Conservation (phyloP, 768 basidiomycete species). For the Sporobolomyces pararoseus region DNA sequence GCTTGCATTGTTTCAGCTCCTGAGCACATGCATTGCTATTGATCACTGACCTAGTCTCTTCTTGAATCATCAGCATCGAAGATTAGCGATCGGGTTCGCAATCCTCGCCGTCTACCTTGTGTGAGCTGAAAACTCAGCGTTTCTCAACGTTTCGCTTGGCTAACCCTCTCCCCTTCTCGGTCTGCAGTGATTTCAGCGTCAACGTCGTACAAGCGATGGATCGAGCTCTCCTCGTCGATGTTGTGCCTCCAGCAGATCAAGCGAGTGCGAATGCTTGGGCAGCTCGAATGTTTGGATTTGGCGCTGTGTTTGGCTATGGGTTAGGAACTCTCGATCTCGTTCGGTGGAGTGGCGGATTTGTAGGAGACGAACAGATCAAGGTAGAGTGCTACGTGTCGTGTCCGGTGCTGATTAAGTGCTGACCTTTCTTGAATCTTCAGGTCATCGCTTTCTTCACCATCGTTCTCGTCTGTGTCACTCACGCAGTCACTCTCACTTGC, state of each 20-base stretch:
- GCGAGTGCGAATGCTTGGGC: slow-evolving; percentile 92
- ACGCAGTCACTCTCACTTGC: slow-evolving; percentile 59
- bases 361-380: slow-evolving; percentile 75
- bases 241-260: slow-evolving; percentile 67
- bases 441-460: slow-evolving; percentile 68
- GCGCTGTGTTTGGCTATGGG: slow-evolving; percentile 51
- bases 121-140: neutral
- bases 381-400: slow-evolving; percentile 48
- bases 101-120: slow-evolving; percentile 65
- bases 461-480: slow-evolving; percentile 63
- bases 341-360: slow-evolving; percentile 59
- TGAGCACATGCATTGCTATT: too few relatives aligned
- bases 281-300: slow-evolving; percentile 81
- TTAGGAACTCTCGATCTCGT: slow-evolving; percentile 55
- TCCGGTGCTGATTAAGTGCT: neutral
- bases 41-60: neutral
- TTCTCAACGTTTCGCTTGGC: neutral
- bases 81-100: slow-evolving; percentile 71
- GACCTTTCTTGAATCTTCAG: neutral
- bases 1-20: neutral
- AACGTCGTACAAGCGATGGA: slow-evolving; percentile 77
- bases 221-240: slow-evolving; percentile 84
- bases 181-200: slow-evolving; percentile 34
- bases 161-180: slow-evolving; percentile 47
- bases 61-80: slow-evolving; percentile 55